These are phyloP conservation scores for Pseudogymnoascus sp. DNA, from an alignment of 2,329 filamentous ascomycete genomes.

Conservation along the genomic window DNA sequence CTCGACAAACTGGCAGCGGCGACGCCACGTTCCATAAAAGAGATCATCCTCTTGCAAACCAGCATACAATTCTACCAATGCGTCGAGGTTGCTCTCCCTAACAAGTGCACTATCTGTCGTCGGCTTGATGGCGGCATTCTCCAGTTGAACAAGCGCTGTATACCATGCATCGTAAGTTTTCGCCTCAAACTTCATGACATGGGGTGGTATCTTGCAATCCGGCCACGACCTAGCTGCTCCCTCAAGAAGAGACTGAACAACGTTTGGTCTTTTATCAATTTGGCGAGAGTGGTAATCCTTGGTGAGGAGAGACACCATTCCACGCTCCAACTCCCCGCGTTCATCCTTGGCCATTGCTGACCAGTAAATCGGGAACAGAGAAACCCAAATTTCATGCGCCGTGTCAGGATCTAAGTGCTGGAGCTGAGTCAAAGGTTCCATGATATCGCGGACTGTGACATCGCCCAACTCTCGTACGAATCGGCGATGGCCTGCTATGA, in stretches of 20 bases:
- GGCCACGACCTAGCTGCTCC: conserved; percentile 79
- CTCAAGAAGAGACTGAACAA: conserved; percentile 84
- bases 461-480: conserved; percentile 80
- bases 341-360: conserved; percentile 81
- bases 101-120: conserved; percentile 70
- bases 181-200: conserved; percentile 91
- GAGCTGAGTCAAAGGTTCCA: conserved; percentile 84
- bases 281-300: conserved; percentile 95
- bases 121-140: conserved; percentile 79
- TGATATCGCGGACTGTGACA: conserved; percentile 76
- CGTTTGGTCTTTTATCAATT: conserved; percentile 90
- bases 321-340: conserved; percentile 80
- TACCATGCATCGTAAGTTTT: conserved; percentile 97
- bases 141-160: conserved; percentile 80
- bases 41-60: conserved; percentile 89
- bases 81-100: conserved; percentile 90
- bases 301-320: conserved; percentile 80
- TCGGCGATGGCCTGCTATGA: conserved; percentile 71
- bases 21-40: conserved; percentile 95
- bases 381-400: conserved; percentile 83
- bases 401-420: conserved; percentile 81
- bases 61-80: conserved; percentile 87
- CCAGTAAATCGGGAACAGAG: conserved; percentile 91
- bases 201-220: conserved; percentile 84
- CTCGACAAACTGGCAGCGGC: conserved; percentile 92